phyloP scores from a whole-genome alignment of 371 early-diverging fungal species.

The Smittium mucronatum region DNA sequence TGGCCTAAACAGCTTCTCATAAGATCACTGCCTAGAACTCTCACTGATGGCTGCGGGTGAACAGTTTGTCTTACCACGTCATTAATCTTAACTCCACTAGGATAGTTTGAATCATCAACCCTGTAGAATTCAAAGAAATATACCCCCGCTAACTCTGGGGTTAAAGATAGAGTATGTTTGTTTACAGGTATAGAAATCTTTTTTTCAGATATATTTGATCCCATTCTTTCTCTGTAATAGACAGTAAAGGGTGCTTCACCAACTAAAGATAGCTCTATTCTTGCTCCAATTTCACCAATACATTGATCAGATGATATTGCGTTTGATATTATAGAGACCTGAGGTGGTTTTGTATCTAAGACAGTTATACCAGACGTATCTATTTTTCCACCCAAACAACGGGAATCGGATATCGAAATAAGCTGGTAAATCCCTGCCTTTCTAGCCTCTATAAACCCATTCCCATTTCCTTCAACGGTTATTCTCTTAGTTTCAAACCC shows the following conservation, averaged over 20 bases:
- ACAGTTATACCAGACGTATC: constrained; percentile 16
- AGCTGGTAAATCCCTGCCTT: constrained; percentile 23
- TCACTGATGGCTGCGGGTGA: constrained; percentile 31
- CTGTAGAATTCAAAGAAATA: constrained; percentile 29
- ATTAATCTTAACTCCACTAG: constrained; percentile 22
- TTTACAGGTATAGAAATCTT: constrained; percentile 22
- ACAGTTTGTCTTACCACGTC: constrained; percentile 18
- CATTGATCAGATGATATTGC: constrained; percentile 29
- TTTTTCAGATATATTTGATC: constrained; percentile 17
- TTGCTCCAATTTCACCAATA: constrained; percentile 29
- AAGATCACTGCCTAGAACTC: constrained; percentile 12
- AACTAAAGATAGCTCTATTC: constrained; percentile 21
- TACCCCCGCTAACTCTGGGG: constrained; percentile 27
- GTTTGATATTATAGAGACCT: constrained; percentile 15
- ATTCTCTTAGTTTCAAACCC: not conserved
- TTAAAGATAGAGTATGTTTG: constrained; percentile 20
- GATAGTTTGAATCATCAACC: constrained; percentile 30
- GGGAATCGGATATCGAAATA: constrained; percentile 17
- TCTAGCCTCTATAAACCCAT: constrained; percentile 15
- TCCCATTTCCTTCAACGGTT: not conserved
- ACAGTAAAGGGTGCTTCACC: constrained; percentile 29
- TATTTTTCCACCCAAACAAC: constrained; percentile 16
- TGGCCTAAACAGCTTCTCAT: constrained; percentile 20
- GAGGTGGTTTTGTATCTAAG: constrained; percentile 17
- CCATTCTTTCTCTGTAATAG: constrained; percentile 25